Conservation (phyloP, 345 rosid genomes). For the Crucihimalaya himalaica region DNA sequence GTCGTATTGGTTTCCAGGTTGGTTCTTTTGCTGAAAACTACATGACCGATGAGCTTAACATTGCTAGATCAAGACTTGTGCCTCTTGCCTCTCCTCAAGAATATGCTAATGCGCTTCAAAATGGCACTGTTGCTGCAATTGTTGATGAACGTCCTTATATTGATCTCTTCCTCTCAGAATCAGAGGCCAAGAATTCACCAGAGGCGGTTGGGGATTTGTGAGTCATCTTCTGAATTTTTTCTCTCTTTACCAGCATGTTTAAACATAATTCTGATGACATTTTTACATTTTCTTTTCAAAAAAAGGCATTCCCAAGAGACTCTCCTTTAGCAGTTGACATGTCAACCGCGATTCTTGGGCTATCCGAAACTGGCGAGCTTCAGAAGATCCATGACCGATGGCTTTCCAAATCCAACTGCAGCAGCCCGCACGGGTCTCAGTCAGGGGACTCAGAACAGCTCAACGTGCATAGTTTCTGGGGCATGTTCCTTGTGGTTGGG, state of each 20-base stretch:
- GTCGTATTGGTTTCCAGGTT: constrained; percentile 71
- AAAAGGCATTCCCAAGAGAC: constrained; percentile 83
- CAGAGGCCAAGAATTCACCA: constrained; percentile 82
- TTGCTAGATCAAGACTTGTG: constrained; percentile 73
- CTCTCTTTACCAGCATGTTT: background rate
- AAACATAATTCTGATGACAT: constrained; percentile 9
- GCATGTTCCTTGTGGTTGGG: constrained; percentile 77
- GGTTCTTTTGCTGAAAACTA: constrained; percentile 83
- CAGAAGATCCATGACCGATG: constrained; percentile 72
- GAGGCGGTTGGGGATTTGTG: constrained; percentile 90
- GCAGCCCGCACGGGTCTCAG: constrained; percentile 36
- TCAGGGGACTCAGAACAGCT: constrained; percentile 62
- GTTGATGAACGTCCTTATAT: constrained; percentile 80
- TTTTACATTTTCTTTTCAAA: background rate
- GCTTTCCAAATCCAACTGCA: constrained; percentile 58
- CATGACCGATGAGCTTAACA: constrained; percentile 66
- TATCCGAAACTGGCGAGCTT: constrained; percentile 86
- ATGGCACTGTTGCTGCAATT: constrained; percentile 74
- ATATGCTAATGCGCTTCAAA: constrained; percentile 63
- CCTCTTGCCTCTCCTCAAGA: constrained; percentile 83
- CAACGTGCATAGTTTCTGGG: constrained; percentile 73
- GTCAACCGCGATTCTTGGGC: constrained; percentile 79
- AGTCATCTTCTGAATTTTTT: constrained; percentile 43
- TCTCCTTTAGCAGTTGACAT: constrained; percentile 84
- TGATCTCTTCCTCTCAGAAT: constrained; percentile 73